Conservation (phyloP, 352 stramenopile species). For the Elongisporangium undulatum region DNA sequence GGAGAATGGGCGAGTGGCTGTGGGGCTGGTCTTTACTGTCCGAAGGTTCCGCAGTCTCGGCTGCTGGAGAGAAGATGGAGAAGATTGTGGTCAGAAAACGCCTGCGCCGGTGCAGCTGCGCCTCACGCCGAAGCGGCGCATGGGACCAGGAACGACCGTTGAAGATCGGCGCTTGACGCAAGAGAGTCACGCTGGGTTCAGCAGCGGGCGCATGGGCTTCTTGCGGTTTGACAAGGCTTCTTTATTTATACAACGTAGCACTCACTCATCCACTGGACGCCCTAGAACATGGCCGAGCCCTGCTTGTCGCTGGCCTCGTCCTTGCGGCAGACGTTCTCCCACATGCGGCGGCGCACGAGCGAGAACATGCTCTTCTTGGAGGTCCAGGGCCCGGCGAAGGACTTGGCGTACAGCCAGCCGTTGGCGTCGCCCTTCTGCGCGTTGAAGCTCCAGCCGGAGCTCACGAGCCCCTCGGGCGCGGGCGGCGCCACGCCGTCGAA, state of each 20-base stretch:
- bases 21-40: neutral
- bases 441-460: constrained; percentile 52
- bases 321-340: constrained; percentile 58
- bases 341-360: constrained; percentile 64
- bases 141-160: neutral
- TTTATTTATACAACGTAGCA: neutral
- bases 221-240: neutral
- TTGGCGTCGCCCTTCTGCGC: constrained; percentile 38
- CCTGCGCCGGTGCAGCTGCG: neutral
- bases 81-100: neutral
- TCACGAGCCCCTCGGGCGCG: constrained; percentile 29
- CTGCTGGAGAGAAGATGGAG: neutral
- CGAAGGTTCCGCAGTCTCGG: no score
- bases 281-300: constrained; percentile 20
- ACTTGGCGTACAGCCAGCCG: constrained; percentile 66
- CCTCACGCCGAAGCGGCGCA: neutral
- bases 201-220: no score
- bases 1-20: no score
- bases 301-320: constrained; percentile 10
- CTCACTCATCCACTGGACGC: neutral
- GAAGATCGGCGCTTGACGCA: neutral
- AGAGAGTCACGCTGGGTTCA: no score
- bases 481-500: constrained; percentile 41
- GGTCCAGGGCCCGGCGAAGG: constrained; percentile 54
- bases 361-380: constrained; percentile 40